phyloP scores from a whole-genome alignment of 805 yeast species.

The Yueomyces sinensis region DNA sequence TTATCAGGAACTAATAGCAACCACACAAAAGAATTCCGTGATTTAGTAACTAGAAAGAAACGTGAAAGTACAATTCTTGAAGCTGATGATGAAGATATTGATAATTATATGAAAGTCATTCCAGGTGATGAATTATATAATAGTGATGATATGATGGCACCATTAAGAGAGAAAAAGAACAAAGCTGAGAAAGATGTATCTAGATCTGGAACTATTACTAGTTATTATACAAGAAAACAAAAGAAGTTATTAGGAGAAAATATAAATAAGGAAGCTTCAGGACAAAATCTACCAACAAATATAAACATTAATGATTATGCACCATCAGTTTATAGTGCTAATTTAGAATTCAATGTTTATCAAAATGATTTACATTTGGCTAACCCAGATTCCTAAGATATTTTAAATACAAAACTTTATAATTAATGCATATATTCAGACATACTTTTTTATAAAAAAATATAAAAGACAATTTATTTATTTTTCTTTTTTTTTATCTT shows the following conservation, averaged over 20 bases:
- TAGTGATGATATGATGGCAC: slow-evolving; percentile 24
- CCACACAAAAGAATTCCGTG: slow-evolving; percentile 23
- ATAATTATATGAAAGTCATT: slow-evolving; percentile 16
- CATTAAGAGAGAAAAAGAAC: slow-evolving; percentile 12
- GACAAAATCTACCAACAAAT: slow-evolving; percentile 12
- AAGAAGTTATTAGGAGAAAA: slow-evolving; percentile 17
- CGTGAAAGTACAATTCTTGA: slow-evolving; percentile 1
- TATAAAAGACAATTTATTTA: too few relatives aligned
- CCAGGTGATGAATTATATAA: slow-evolving; percentile 27
- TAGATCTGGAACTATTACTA: slow-evolving; percentile 19
- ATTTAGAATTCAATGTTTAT: not conserved
- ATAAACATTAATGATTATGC: slow-evolving; percentile 10
- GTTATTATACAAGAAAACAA: slow-evolving; percentile 22
- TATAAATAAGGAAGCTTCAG: slow-evolving; percentile 9
- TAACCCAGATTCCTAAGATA: slow-evolving; percentile 17
- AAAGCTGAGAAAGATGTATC: slow-evolving; percentile 2
- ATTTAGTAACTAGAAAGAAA: slow-evolving; percentile 9
- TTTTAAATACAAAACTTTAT: too few relatives aligned
- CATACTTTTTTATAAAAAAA: too few relatives aligned
- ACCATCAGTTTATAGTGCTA: not conserved
- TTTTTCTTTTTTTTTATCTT: too few relatives aligned
- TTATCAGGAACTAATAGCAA: slow-evolving; percentile 10
- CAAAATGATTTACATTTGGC: slow-evolving; percentile 15
- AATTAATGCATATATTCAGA: too few relatives aligned
- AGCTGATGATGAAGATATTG: slow-evolving; percentile 8